phyloP scores from a whole-genome alignment of 2,329 filamentous ascomycete genomes.

The Colletotrichum simmondsii region DNA sequence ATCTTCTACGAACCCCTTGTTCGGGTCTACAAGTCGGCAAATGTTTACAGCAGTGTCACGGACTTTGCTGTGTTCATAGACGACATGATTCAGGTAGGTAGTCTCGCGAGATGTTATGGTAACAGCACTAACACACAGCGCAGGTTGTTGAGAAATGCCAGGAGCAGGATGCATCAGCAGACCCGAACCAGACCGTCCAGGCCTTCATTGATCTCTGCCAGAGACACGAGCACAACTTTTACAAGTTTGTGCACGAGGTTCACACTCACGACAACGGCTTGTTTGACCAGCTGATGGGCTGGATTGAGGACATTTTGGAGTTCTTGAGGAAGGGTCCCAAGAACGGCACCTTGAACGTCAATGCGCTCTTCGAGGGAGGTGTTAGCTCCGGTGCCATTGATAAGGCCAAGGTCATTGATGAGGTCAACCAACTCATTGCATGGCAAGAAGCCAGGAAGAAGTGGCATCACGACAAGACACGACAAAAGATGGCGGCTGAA shows the following conservation, averaged over 20 bases:
- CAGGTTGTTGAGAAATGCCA: constrained; percentile 73
- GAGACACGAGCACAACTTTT: constrained; percentile 95
- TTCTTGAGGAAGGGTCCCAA: constrained; percentile 89
- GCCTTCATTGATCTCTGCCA: constrained; percentile 97
- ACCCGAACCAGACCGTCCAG: constrained; percentile 98
- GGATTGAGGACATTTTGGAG: constrained; percentile 95
- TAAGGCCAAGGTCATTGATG: constrained; percentile 75
- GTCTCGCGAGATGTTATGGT: background rate
- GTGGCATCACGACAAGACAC: constrained; percentile 97
- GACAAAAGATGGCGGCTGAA: constrained; percentile 98
- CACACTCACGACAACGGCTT: constrained; percentile 96
- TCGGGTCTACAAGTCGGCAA: constrained; percentile 97
- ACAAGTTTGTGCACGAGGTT: constrained; percentile 98
- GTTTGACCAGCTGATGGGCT: constrained; percentile 95
- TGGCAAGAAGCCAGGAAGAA: constrained; percentile 98
- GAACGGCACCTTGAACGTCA: constrained; percentile 92
- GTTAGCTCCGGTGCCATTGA: constrained; percentile 75
- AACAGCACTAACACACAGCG: background rate
- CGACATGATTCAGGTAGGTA: constrained; percentile 83
- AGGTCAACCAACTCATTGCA: constrained; percentile 86
- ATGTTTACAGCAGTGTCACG: constrained; percentile 96
- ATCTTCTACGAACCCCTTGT: constrained; percentile 99
- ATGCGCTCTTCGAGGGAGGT: constrained; percentile 88
- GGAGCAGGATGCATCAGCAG: constrained; percentile 85
- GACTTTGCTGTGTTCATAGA: constrained; percentile 95